Conservation (phyloP, 2,329 filamentous ascomycete genomes). For the Fusarium subtropicale region DNA sequence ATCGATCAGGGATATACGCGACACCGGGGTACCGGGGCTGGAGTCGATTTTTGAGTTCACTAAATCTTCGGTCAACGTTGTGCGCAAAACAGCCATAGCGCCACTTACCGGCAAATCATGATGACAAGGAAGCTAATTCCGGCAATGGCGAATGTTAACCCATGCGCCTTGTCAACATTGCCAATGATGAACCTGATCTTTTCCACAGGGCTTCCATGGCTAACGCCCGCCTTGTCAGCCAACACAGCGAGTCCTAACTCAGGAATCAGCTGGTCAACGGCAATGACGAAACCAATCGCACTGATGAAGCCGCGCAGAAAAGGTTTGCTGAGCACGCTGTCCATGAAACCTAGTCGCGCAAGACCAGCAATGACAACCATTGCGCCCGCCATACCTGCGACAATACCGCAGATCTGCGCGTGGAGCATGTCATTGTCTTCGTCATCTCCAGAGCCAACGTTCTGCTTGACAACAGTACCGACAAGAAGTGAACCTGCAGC, state of each 20-base stretch:
- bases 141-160: slow-evolving; percentile 80
- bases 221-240: slow-evolving; percentile 73
- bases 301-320: slow-evolving; percentile 97
- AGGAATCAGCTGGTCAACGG: slow-evolving; percentile 93
- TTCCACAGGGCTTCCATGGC: slow-evolving; percentile 86
- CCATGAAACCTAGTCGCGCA: slow-evolving; percentile 88
- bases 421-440: slow-evolving; percentile 75
- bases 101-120: slow-evolving; percentile 82
- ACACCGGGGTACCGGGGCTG: slow-evolving; percentile 83
- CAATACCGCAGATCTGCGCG: slow-evolving; percentile 86
- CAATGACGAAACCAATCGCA: slow-evolving; percentile 95
- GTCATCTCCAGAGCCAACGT: slow-evolving; percentile 74
- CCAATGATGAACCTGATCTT: slow-evolving; percentile 84
- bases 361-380: slow-evolving; percentile 90
- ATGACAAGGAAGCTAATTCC: slow-evolving; percentile 86
- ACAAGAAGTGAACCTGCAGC: slow-evolving; percentile 92
- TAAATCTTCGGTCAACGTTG: slow-evolving; percentile 49
- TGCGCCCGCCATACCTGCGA: slow-evolving; percentile 86
- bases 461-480: slow-evolving; percentile 84
- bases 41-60: slow-evolving; percentile 82
- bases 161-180: slow-evolving; percentile 75
- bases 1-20: slow-evolving; percentile 91
- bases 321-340: slow-evolving; percentile 91
- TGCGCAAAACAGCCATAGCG: not conserved
- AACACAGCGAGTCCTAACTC: slow-evolving; percentile 81